Evolutionary conservation across 2,329 filamentous ascomycete genomes (phyloP).

Genomic region (Diaporthe sp.): DNA sequence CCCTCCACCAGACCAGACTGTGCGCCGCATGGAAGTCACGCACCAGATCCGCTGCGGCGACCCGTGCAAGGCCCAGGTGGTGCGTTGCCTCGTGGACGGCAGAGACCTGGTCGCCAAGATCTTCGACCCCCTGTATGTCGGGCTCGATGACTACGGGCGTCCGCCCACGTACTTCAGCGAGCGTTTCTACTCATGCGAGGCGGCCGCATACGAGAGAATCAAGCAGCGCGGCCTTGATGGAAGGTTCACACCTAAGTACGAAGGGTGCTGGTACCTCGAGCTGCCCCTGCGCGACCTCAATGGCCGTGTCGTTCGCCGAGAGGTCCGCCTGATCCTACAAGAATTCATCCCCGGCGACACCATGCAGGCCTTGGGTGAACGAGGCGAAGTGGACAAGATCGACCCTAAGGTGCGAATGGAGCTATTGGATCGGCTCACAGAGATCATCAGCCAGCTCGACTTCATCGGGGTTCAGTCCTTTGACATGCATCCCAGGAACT

Average conservation of each 20-base stretch:
- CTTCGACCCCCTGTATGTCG: conserved; percentile 9
- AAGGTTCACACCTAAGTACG: not conserved
- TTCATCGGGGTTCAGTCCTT: not conserved
- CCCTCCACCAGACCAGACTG: not conserved
- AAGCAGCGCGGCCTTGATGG: not conserved
- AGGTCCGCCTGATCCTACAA: conserved; percentile 13
- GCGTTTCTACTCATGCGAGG: conserved; percentile 5
- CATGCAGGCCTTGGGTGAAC: not conserved
- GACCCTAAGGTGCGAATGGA: not conserved
- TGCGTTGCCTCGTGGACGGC: not conserved
- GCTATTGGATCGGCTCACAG: not conserved
- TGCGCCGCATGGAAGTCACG: not conserved
- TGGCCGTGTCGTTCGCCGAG: not conserved
- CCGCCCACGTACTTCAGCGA: conserved; percentile 3
- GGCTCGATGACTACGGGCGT: not conserved
- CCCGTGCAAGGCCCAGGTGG: not conserved
- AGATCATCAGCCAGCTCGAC: not conserved
- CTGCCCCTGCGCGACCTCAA: not conserved
- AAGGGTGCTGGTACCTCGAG: not conserved
- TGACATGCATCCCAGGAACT: not conserved
- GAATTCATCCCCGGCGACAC: not conserved
- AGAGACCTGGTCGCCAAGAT: not conserved
- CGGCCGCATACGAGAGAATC: conserved; percentile 4
- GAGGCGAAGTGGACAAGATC: not conserved
- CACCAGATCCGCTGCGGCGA: conserved; percentile 20